These are phyloP conservation scores for Plantago rigida DNA, from an alignment of 305 asterid genomes.

Conservation along the genomic window DNA sequence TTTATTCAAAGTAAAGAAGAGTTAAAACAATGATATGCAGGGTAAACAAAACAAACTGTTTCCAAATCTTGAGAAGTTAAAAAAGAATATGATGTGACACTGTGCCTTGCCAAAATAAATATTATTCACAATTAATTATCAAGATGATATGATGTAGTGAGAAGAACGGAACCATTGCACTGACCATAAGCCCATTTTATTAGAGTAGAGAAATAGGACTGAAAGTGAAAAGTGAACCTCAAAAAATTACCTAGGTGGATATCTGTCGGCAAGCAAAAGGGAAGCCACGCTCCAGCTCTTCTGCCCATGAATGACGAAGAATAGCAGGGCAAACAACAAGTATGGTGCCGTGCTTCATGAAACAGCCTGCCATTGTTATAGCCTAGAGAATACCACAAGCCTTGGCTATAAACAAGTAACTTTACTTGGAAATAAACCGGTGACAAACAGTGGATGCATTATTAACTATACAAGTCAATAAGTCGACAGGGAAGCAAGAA, in stretches of 20 bases:
- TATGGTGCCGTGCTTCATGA: conserved; percentile 69
- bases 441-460: too few species aligned
- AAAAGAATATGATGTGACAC: too few species aligned
- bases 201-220: not conserved
- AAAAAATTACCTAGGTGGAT: conserved; percentile 66
- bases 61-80: too few species aligned
- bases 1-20: too few species aligned
- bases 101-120: too few species aligned
- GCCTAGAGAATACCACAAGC: conserved; percentile 49
- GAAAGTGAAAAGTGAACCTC: conserved; percentile 14
- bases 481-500: too few species aligned
- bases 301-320: conserved; percentile 84
- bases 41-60: not conserved
- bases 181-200: conserved; percentile 4
- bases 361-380: conserved; percentile 74
- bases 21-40: conserved; percentile 7
- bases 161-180: conserved; percentile 1
- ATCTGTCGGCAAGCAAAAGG: conserved; percentile 77
- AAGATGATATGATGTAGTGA: conserved; percentile 1
- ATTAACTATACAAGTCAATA: too few species aligned
- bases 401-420: conserved; percentile 12
- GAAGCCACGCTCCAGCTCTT: conserved; percentile 93
- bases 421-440: too few species aligned
- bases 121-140: too few species aligned
- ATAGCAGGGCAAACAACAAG: conserved; percentile 96